phyloP scores from a whole-genome alignment of 805 yeast genomes.

The Naumovozyma dairenensis region DNA sequence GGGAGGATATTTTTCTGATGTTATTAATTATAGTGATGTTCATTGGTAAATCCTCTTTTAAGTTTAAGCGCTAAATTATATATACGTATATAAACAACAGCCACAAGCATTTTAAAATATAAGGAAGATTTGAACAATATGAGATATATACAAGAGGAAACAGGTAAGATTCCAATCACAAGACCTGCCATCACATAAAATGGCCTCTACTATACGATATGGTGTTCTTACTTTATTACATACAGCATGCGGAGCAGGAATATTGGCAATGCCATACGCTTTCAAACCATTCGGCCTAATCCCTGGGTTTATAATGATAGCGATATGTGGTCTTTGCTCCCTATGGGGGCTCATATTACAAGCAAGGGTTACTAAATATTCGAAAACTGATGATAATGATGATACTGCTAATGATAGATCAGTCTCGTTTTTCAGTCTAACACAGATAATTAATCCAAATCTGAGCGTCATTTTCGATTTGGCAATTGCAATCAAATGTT shows the following conservation, averaged over 20 bases:
- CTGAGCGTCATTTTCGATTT: constrained; percentile 52
- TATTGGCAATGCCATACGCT: constrained; percentile 66
- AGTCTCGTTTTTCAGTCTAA: constrained; percentile 54
- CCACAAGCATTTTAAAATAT: no score
- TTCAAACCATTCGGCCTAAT: constrained; percentile 33
- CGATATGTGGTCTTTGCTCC: constrained; percentile 24
- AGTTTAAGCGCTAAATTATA: no score
- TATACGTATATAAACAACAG: no score
- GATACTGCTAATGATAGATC: constrained; percentile 43
- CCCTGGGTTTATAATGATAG: constrained; percentile 17
- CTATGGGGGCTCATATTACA: constrained; percentile 49
- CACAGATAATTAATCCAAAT: constrained; percentile 52
- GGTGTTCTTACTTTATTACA: constrained; percentile 28
- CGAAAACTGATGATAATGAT: no score
- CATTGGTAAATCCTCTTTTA: no score
- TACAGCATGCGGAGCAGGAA: constrained; percentile 47
- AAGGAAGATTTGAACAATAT: no score
- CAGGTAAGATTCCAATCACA: no score
- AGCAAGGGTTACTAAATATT: constrained; percentile 44
- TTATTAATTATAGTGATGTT: no score
- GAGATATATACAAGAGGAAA: neutral
- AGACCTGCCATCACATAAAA: no score
- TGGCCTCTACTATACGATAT: constrained; percentile 22
- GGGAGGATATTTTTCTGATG: no score
- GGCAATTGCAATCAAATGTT: constrained; percentile 62